Conservation (phyloP, 2,329 filamentous ascomycete species). For the Aspergillus tubingensis region DNA sequence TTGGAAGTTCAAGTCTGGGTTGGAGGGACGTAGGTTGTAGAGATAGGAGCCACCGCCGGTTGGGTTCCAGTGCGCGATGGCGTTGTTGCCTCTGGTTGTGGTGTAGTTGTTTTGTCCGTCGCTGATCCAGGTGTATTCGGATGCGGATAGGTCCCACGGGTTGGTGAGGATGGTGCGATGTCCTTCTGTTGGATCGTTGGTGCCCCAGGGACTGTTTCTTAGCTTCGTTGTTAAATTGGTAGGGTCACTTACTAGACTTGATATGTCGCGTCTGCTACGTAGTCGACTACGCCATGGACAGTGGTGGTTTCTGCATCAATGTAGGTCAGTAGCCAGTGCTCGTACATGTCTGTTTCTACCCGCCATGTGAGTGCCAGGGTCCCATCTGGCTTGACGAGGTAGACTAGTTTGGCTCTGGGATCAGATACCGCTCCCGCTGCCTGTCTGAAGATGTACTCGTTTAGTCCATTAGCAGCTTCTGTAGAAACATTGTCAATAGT, state of each 20-base stretch:
- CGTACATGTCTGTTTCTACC: conserved; percentile 16
- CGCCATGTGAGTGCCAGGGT: conserved; percentile 14
- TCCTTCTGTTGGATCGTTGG: conserved; percentile 18
- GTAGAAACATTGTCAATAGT: neutral
- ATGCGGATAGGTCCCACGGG: conserved; percentile 16
- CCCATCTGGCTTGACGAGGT: conserved; percentile 12
- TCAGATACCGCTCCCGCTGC: conserved; percentile 15
- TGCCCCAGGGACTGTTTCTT: conserved; percentile 14
- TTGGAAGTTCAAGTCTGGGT: conserved; percentile 9
- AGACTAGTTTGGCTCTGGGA: conserved; percentile 16
- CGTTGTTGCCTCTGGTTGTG: conserved; percentile 19
- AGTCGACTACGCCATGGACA: conserved; percentile 19
- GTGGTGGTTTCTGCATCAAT: conserved; percentile 13
- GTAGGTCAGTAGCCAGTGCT: conserved; percentile 20
- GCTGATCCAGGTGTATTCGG: conserved; percentile 18
- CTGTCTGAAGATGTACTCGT: conserved; percentile 13
- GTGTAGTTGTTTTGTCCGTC: conserved; percentile 16
- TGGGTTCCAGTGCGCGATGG: conserved; percentile 18
- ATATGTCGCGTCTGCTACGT: conserved; percentile 17
- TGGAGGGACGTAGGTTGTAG: conserved; percentile 14
- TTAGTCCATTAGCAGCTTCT: neutral
- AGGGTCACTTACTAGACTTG: conserved; percentile 17
- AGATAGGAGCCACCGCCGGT: conserved; percentile 9
- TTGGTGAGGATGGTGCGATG: conserved; percentile 11
- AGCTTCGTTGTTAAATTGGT: neutral